These are phyloP conservation scores for Aspergillus costaricaensis DNA, from an alignment of 2,329 filamentous ascomycete genomes.

Conservation along the genomic window DNA sequence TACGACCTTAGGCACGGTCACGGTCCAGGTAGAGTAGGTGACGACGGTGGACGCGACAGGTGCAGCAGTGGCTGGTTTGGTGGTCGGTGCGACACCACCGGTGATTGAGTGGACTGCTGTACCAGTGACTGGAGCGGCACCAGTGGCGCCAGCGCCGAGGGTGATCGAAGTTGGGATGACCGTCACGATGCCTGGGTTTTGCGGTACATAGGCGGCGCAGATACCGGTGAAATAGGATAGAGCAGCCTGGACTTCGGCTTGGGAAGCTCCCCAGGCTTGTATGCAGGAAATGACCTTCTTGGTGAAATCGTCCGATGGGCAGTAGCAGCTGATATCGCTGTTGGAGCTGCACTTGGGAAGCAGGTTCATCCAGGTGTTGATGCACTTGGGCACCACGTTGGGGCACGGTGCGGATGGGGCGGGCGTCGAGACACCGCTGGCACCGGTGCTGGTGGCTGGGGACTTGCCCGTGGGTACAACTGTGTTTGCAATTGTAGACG, in stretches of 20 bases:
- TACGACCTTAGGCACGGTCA: conserved; percentile 49
- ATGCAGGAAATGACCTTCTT: conserved; percentile 79
- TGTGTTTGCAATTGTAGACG: conserved; percentile 22
- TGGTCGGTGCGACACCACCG: conserved; percentile 22
- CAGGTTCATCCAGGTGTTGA: conserved; percentile 84
- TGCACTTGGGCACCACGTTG: conserved; percentile 76
- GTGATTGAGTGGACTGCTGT: conserved; percentile 43
- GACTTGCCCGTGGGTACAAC: conserved; percentile 11
- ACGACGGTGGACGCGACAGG: conserved; percentile 41
- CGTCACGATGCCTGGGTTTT: conserved; percentile 85
- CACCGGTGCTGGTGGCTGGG: neutral
- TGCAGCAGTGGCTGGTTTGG: conserved; percentile 22
- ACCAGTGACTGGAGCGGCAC: conserved; percentile 38
- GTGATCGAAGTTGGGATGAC: conserved; percentile 65
- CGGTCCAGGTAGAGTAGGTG: conserved; percentile 43
- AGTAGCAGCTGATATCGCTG: conserved; percentile 83
- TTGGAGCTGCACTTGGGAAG: conserved; percentile 75
- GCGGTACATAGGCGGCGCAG: conserved; percentile 71
- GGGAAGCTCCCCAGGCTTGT: conserved; percentile 69
- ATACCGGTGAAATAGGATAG: conserved; percentile 87
- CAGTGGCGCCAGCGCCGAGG: conserved; percentile 51
- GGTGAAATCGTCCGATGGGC: conserved; percentile 75
- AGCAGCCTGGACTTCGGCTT: conserved; percentile 68
- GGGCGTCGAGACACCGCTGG: conserved; percentile 25
- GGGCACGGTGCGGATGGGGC: conserved; percentile 55